A percentile compares a stretch with the other conserved stretches of the same genome.
phyloP scores from a whole-genome alignment of 768 basidiomycete species.

The Cyclocybe aegerita region DNA sequence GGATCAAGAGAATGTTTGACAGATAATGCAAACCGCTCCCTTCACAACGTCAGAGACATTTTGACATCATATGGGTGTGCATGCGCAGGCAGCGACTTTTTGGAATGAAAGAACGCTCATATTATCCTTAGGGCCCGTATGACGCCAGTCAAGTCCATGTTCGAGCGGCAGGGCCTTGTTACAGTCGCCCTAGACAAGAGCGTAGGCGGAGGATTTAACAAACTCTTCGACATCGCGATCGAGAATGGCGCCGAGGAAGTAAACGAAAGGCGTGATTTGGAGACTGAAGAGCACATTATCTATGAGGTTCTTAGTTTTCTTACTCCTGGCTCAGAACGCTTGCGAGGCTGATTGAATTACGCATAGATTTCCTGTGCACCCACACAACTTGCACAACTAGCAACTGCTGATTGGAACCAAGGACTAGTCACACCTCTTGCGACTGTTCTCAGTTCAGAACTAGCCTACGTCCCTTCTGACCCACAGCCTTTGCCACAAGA shows the following conservation, averaged over 20 bases:
- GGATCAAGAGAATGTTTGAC: conserved; percentile 34
- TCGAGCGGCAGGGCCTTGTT: conserved; percentile 54
- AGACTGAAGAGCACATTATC: conserved; percentile 2
- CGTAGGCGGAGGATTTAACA: conserved; percentile 42
- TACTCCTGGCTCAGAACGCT: not conserved
- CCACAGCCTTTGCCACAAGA: conserved; percentile 34
- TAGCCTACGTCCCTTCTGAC: conserved; percentile 53
- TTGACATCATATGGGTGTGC: conserved; percentile 48
- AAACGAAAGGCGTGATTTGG: conserved; percentile 13
- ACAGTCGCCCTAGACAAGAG: conserved; percentile 36
- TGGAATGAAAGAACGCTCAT: not conserved
- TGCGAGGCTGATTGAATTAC: not conserved
- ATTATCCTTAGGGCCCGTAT: conserved; percentile 49
- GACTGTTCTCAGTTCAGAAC: conserved; percentile 44
- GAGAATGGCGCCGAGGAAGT: conserved; percentile 23
- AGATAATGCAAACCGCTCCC: conserved; percentile 65
- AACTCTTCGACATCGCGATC: conserved; percentile 26
- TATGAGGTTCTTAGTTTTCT: not conserved
- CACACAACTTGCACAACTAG: conserved; percentile 14
- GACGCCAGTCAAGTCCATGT: conserved; percentile 67
- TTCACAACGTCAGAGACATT: conserved; percentile 53
- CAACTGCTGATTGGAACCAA: conserved; percentile 13
- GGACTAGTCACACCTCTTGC: not conserved
- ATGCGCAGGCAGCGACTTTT: conserved; percentile 10
- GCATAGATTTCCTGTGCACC: conserved; percentile 21